Percentiles rank a stretch among this genome's conserved stretches.
phyloP scores from a whole-genome alignment of 139 green algal species.

The Trebouxia sp. region DNA sequence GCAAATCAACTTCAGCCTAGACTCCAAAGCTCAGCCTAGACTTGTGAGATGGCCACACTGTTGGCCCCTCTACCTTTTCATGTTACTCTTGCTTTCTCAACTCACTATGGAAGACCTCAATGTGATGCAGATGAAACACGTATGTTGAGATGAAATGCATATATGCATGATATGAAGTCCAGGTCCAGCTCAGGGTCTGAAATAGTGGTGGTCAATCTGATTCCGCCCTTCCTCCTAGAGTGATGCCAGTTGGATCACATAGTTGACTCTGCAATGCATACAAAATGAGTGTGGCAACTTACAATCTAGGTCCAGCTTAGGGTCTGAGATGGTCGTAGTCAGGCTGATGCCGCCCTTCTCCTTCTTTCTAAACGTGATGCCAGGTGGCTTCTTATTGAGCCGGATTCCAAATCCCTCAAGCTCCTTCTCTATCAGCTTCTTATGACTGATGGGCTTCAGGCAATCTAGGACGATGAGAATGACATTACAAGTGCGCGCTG shows the following conservation, averaged over 20 bases:
- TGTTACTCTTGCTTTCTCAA: too few relatives aligned
- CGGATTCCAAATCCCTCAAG: slow-evolving; percentile 93
- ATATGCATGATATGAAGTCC: too few relatives aligned
- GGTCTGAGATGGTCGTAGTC: slow-evolving; percentile 53
- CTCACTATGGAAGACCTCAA: too few relatives aligned
- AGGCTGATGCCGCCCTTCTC: slow-evolving; percentile 93
- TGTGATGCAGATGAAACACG: too few relatives aligned
- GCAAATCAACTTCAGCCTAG: too few relatives aligned
- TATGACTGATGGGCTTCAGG: slow-evolving; percentile 98
- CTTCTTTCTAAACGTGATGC: slow-evolving; percentile 92
- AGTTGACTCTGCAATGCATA: background rate
- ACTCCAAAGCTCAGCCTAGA: too few relatives aligned
- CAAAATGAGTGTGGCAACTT: background rate
- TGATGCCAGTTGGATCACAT: too few relatives aligned
- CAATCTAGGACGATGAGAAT: slow-evolving; percentile 99
- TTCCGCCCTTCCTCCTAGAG: slow-evolving; percentile 94
- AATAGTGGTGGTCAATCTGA: slow-evolving; percentile 66
- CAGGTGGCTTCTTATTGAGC: slow-evolving; percentile 95
- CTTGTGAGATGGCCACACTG: too few relatives aligned
- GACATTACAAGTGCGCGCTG: slow-evolving; percentile 95
- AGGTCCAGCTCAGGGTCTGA: slow-evolving; percentile 76
- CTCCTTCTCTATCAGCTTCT: slow-evolving; percentile 91
- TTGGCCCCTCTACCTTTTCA: too few relatives aligned
- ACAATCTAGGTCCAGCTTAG: slow-evolving; percentile 87
- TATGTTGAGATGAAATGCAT: too few relatives aligned